These are phyloP conservation scores for Drosera spatulata DNA, from an alignment of 179 eudicot genomes.

Conservation along the genomic window DNA sequence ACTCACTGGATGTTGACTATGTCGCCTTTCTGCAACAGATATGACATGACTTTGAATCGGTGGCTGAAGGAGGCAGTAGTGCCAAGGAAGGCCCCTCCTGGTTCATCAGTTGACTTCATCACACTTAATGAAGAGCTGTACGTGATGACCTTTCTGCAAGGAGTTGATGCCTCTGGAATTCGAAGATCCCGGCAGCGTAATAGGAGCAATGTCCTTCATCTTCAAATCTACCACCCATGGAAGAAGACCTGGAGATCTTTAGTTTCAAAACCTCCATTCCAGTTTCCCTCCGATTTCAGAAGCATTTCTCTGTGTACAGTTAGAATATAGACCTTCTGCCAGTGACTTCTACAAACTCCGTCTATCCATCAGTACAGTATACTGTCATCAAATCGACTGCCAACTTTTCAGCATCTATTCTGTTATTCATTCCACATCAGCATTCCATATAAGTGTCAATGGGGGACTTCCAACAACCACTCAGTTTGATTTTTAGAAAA, in stretches of 20 bases:
- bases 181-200: constrained; percentile 42
- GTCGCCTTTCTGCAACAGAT: constrained; percentile 23
- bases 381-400: too few relatives aligned
- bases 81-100: constrained; percentile 44
- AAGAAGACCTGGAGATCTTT: constrained; percentile 65
- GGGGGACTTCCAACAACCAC: too few relatives aligned
- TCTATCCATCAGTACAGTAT: too few relatives aligned
- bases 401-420: too few relatives aligned
- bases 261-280: constrained; percentile 50
- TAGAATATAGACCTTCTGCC: constrained; percentile 13
- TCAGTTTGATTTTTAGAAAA: too few relatives aligned
- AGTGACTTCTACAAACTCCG: too few relatives aligned
- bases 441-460: too few relatives aligned
- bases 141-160: constrained; percentile 37
- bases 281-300: constrained; percentile 45
- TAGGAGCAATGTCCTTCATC: constrained; percentile 41
- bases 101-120: constrained; percentile 56
- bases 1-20: too few relatives aligned
- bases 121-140: constrained; percentile 63
- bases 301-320: constrained; percentile 82
- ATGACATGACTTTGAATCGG: constrained; percentile 46
- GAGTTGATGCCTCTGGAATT: constrained; percentile 32
- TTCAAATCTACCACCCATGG: constrained; percentile 67
- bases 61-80: constrained; percentile 71
- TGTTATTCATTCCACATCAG: too few relatives aligned